phyloP scores from a whole-genome alignment of 176 grass and related monocot species.

The Carex cristatella region DNA sequence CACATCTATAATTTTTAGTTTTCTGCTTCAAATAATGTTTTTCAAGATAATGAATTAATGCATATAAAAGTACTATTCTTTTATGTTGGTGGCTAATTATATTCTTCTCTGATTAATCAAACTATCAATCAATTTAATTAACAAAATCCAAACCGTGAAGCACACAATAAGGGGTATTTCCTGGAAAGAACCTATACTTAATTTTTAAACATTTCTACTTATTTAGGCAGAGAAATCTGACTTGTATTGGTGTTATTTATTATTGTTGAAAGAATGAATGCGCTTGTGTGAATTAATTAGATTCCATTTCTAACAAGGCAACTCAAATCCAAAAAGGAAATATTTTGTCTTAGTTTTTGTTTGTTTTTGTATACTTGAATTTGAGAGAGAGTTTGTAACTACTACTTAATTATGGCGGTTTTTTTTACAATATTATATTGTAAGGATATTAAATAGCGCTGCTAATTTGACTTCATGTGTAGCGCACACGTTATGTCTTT shows the following conservation, averaged over 20 bases:
- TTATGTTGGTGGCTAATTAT: too few relatives aligned
- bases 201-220: background rate
- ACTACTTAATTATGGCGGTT: background rate
- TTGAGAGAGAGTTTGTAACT: background rate
- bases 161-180: background rate
- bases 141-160: background rate
- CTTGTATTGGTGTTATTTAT: background rate
- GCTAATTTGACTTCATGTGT: too few relatives aligned
- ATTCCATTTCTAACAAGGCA: background rate
- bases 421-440: too few relatives aligned
- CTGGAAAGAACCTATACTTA: background rate
- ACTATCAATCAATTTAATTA: background rate
- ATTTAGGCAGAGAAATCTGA: background rate
- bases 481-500: too few relatives aligned
- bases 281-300: background rate
- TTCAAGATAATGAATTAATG: too few relatives aligned
- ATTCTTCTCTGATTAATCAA: background rate
- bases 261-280: background rate
- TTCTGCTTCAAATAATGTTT: too few relatives aligned
- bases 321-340: background rate
- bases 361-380: background rate
- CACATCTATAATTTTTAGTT: too few relatives aligned
- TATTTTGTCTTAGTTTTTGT: background rate
- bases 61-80: too few relatives aligned
- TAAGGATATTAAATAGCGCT: too few relatives aligned